phyloP scores from a whole-genome alignment of 805 yeast species.

The Priceomyces castillae region DNA sequence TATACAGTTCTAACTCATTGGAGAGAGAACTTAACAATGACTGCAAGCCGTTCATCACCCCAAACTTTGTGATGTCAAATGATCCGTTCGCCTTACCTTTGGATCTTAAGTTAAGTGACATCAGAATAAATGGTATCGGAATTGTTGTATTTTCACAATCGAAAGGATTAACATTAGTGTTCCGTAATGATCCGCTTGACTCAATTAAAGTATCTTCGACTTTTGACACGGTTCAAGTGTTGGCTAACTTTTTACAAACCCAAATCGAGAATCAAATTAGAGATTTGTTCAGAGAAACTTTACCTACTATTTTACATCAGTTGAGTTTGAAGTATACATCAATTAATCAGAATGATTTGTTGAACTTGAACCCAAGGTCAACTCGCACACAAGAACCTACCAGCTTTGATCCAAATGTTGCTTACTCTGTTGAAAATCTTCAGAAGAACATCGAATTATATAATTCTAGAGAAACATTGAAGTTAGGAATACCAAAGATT shows the following conservation, averaged over 20 bases:
- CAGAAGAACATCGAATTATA: slow-evolving; percentile 42
- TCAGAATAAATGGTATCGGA: slow-evolving; percentile 74
- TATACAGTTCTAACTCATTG: slow-evolving; percentile 48
- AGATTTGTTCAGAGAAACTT: slow-evolving; percentile 75
- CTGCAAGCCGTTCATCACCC: slow-evolving; percentile 50
- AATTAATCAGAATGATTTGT: slow-evolving; percentile 11
- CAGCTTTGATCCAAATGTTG: slow-evolving; percentile 59
- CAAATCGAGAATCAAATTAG: slow-evolving; percentile 82
- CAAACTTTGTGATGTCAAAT: slow-evolving; percentile 62
- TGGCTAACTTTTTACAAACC: slow-evolving; percentile 77
- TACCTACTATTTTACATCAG: slow-evolving; percentile 77
- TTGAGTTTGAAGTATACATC: slow-evolving; percentile 58
- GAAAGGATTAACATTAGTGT: slow-evolving; percentile 82
- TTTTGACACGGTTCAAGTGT: slow-evolving; percentile 80
- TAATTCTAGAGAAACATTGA: slow-evolving; percentile 76
- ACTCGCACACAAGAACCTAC: slow-evolving; percentile 27
- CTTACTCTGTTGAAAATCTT: slow-evolving; percentile 50
- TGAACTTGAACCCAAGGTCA: slow-evolving; percentile 11
- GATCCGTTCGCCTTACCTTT: slow-evolving; percentile 76
- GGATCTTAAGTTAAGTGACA: slow-evolving; percentile 68
- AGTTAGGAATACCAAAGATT: slow-evolving; percentile 61
- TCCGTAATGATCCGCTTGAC: slow-evolving; percentile 86
- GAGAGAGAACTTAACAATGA: slow-evolving; percentile 33
- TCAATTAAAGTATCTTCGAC: slow-evolving; percentile 79
- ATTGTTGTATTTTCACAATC: slow-evolving; percentile 78